Base-by-base conservation (phyloP, 768 basidiomycete genomes). In the Agaricus subrufescens region DNA sequence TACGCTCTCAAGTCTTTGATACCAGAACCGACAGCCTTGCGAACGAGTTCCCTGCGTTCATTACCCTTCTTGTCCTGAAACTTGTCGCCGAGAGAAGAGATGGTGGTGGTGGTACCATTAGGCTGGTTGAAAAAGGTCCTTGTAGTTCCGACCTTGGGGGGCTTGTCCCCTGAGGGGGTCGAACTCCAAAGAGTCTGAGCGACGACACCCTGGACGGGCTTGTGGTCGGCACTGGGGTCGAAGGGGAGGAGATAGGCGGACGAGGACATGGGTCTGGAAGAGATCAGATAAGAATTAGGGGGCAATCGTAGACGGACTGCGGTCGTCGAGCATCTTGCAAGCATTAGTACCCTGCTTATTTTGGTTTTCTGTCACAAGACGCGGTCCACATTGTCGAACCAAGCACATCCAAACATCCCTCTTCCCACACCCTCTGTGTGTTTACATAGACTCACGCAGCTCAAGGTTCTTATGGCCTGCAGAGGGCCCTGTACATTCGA, bases 11-110 rank as follows among this genome's bases (percentile, higher is more conserved):
- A 69, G 46, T 82, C 80, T 70, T 88, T 89, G 43, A 92, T 82
- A 5, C 84, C 88, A 49, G 76, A 81, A 9, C 86, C 91, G 12
- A 92, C 79, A 9, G 88, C 79, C 63, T 81, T 84, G 62, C 91
- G 76, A 31, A 92, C 75, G 3, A 83, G 59, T 66, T 93, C 91
- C n/a, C 85, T 73, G 64, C 74, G 80, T 40, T 72, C 74, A 38
- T 75, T 69, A 1, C 64, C 74, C 5, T 67, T 73, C 62, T 82
- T 83, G 38, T 62, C 59, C 3, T 70, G 66, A 63, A 81, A 87
- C 1, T 69, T 76, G 0, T 82, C 81, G 0, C 85, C 85, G 6
- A 87, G 72, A 34, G 84, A 83, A 8, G 82, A 76, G 14, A 88
- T 66, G 0, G 82, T 75, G 1, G 84, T 79, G 43, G 84, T 68